Percentiles rank a stretch among this genome's conserved stretches.
Evolutionary conservation across 495 filamentous ascomycete genomes (phyloP).

Genomic region (Bacidia gigantensis): DNA sequence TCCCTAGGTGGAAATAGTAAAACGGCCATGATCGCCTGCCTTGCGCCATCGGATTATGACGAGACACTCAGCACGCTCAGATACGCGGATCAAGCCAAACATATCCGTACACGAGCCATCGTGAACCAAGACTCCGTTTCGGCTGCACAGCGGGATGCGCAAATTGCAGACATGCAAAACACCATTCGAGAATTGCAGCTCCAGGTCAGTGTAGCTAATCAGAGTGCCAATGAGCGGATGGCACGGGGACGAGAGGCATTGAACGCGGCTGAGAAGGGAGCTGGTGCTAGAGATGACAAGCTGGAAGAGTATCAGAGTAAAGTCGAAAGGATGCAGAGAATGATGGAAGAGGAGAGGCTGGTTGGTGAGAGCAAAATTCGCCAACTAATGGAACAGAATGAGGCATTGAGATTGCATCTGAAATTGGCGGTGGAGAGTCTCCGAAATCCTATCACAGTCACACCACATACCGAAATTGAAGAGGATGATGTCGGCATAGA

Average conservation of each 20-base stretch:
- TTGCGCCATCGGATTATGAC: slow-evolving; percentile 89
- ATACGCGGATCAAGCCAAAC: slow-evolving; percentile 96
- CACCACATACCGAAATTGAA: slow-evolving; percentile 21
- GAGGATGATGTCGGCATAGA: slow-evolving; percentile 11
- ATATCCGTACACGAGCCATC: slow-evolving; percentile 89
- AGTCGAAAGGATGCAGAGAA: slow-evolving; percentile 71
- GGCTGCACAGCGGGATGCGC: slow-evolving; percentile 76
- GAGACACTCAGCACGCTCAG: slow-evolving; percentile 92
- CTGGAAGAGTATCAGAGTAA: slow-evolving; percentile 84
- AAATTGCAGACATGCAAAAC: slow-evolving; percentile 86
- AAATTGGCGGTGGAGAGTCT: slow-evolving; percentile 74
- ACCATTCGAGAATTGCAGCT: slow-evolving; percentile 77
- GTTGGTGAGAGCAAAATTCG: slow-evolving; percentile 86
- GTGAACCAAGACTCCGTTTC: slow-evolving; percentile 88
- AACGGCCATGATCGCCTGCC: slow-evolving; percentile 98
- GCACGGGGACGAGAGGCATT: slow-evolving; percentile 9
- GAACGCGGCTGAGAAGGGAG: slow-evolving; percentile 31
- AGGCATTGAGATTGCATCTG: slow-evolving; percentile 72
- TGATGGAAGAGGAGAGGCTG: slow-evolving; percentile 84
- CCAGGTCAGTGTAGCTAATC: slow-evolving; percentile 39
- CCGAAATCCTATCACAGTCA: slow-evolving; percentile 70
- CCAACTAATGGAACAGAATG: slow-evolving; percentile 74
- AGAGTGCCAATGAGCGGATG: slow-evolving; percentile 19
- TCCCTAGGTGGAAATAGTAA: slow-evolving; percentile 90
- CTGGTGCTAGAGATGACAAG: slow-evolving; percentile 50